Conservation (phyloP, 768 basidiomycete genomes). For the Serpula lacrymans region DNA sequence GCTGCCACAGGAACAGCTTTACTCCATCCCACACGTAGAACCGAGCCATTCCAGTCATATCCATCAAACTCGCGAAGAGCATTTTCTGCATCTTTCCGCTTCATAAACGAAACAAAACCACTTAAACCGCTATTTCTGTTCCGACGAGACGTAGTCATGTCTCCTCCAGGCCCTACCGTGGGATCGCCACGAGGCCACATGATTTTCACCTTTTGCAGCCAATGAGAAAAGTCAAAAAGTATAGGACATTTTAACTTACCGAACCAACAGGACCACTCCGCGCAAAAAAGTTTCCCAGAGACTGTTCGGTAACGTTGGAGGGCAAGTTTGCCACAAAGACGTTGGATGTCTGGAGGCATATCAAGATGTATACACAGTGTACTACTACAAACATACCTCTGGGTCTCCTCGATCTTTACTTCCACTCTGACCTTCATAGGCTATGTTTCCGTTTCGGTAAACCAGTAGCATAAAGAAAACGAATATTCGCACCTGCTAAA, state of each 20-base stretch:
- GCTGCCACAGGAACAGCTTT: slow-evolving; percentile 88
- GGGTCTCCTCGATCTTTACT: slow-evolving; percentile 88
- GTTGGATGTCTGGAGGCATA: slow-evolving; percentile 73
- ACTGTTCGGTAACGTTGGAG: slow-evolving; percentile 78
- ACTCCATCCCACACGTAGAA: slow-evolving; percentile 92
- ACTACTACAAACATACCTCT: slow-evolving; percentile 53
- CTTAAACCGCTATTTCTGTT: slow-evolving; percentile 76
- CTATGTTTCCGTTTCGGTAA: slow-evolving; percentile 29
- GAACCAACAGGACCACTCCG: slow-evolving; percentile 91
- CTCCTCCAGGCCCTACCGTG: slow-evolving; percentile 62
- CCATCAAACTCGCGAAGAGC: slow-evolving; percentile 91
- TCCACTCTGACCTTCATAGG: slow-evolving; percentile 88
- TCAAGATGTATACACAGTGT: neutral
- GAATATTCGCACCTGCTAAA: slow-evolving; percentile 64
- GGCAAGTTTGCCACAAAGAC: slow-evolving; percentile 95
- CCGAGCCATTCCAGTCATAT: slow-evolving; percentile 88
- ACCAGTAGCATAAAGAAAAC: neutral
- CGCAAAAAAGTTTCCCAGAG: slow-evolving; percentile 88
- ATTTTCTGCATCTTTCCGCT: slow-evolving; percentile 82
- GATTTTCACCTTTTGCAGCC: slow-evolving; percentile 70
- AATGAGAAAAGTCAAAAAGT: neutral
- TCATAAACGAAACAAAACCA: slow-evolving; percentile 98
- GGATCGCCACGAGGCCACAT: slow-evolving; percentile 97
- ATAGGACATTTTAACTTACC: slow-evolving; percentile 39
- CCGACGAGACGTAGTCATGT: slow-evolving; percentile 71